Percentiles rank a stretch among this genome's conserved stretches.
Evolutionary conservation across 1,139 yeast genomes (phyloP).

Genomic region (Diutina neorugosa): DNA sequence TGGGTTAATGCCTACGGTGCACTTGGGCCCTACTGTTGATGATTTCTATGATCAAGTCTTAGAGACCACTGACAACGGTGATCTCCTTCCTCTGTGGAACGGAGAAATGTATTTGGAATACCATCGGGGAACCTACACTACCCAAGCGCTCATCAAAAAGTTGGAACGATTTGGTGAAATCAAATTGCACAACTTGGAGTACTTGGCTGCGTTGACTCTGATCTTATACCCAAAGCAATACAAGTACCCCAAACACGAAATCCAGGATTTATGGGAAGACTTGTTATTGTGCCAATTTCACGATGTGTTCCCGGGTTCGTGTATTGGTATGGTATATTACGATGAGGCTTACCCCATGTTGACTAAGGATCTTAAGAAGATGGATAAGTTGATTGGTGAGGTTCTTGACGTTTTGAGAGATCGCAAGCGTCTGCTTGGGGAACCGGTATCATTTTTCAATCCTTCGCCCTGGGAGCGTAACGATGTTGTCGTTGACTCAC

Average conservation of each 20-base stretch:
- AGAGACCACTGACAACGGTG: slow-evolving; percentile 51
- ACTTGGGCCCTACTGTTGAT: slow-evolving; percentile 64
- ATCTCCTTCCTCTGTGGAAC: slow-evolving; percentile 68
- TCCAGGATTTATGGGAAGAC: slow-evolving; percentile 75
- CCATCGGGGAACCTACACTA: slow-evolving; percentile 94
- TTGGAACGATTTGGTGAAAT: slow-evolving; percentile 72
- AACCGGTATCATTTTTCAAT: slow-evolving; percentile 26
- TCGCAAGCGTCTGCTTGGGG: slow-evolving; percentile 7
- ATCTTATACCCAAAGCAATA: slow-evolving; percentile 34
- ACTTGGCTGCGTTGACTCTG: slow-evolving; percentile 67
- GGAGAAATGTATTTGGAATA: slow-evolving; percentile 92
- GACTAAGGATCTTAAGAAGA: slow-evolving; percentile 38
- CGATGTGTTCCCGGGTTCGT: slow-evolving; percentile 92
- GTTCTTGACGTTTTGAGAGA: slow-evolving; percentile 26
- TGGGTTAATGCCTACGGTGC: slow-evolving; percentile 72
- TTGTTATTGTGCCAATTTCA: slow-evolving; percentile 88
- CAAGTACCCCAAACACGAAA: slow-evolving; percentile 56
- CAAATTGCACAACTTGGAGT: slow-evolving; percentile 76
- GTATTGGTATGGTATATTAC: slow-evolving; percentile 86
- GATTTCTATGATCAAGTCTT: slow-evolving; percentile 66
- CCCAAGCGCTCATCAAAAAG: slow-evolving; percentile 79
- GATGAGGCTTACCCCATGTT: slow-evolving; percentile 87
- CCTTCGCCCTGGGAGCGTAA: slow-evolving; percentile 61
- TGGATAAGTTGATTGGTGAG: slow-evolving; percentile 37
- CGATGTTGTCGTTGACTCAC: slow-evolving; percentile 26